These are phyloP conservation scores for Ophiocordyceps sinensis DNA, from an alignment of 2,329 filamentous ascomycete species.

Conservation along the genomic window DNA sequence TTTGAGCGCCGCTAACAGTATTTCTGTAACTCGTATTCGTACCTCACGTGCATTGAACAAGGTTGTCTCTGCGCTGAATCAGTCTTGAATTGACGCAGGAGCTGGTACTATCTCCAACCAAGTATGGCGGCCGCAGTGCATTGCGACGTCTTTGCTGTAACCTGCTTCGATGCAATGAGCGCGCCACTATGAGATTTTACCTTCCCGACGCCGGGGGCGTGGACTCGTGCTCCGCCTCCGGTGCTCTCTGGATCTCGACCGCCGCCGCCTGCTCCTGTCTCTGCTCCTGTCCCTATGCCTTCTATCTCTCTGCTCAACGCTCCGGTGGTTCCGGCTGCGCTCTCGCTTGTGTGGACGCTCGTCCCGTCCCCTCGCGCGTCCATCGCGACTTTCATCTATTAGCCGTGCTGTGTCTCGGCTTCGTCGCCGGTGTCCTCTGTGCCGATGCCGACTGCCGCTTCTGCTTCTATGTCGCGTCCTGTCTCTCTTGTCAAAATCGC, in stretches of 20 bases:
- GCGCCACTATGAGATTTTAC: neutral
- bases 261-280: conserved; percentile 9
- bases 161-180: neutral
- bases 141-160: neutral
- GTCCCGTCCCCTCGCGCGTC: conserved; percentile 2
- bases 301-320: conserved; percentile 1
- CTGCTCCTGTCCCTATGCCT: conserved; percentile 5
- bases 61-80: too few species aligned
- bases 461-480: conserved; percentile 20
- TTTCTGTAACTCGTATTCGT: too few species aligned
- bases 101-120: too few species aligned
- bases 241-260: conserved; percentile 9
- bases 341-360: conserved; percentile 4
- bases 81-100: too few species aligned
- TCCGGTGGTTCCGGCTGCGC: conserved; percentile 7
- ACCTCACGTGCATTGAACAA: too few species aligned
- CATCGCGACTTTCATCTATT: conserved; percentile 7
- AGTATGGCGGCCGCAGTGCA: neutral
- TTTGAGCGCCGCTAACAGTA: too few species aligned
- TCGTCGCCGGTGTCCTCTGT: conserved; percentile 15
- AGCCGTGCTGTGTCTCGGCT: conserved; percentile 9
- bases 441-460: conserved; percentile 11
- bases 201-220: neutral
- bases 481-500: conserved; percentile 16
- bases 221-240: conserved; percentile 3